A percentile compares a stretch with the other conserved stretches of the same genome.
Conservation (phyloP, 1,284 basidiomycete species). For the Vanrija sp. region DNA sequence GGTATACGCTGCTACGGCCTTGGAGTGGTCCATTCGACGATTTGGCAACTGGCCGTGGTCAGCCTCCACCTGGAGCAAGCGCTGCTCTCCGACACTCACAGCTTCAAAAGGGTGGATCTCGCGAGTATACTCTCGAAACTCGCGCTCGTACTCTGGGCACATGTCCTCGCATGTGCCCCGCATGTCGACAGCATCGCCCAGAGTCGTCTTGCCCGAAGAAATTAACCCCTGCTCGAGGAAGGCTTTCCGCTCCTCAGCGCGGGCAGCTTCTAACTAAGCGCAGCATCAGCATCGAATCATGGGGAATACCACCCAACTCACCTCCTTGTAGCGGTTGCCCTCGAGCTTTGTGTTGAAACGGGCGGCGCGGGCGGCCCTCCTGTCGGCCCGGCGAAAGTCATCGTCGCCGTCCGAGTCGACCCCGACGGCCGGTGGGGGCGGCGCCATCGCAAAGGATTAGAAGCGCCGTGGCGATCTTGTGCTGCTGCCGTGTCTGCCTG, state of each 20-base stretch:
- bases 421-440: neutral
- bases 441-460: neutral
- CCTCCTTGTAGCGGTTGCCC: constrained; percentile 47
- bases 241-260: constrained; percentile 67
- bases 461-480: neutral
- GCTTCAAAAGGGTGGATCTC: constrained; percentile 83
- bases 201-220: constrained; percentile 74
- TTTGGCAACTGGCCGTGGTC: constrained; percentile 38
- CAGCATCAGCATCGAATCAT: neutral
- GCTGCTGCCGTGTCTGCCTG: constrained; percentile 5
- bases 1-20: constrained; percentile 92
- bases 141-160: constrained; percentile 91
- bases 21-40: constrained; percentile 71
- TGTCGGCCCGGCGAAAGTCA: constrained; percentile 21
- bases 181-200: constrained; percentile 84
- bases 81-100: constrained; percentile 53
- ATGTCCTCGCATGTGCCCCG: constrained; percentile 87
- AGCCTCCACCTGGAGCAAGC: neutral
- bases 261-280: constrained; percentile 53
- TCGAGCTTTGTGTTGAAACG: constrained; percentile 44
- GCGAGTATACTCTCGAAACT: constrained; percentile 83
- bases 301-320: constrained; percentile 10
- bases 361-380: constrained; percentile 39
- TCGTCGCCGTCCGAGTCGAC: constrained; percentile 37
- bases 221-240: constrained; percentile 83